Evolutionary conservation across 768 basidiomycete genomes (phyloP), one percentile per base, ranked within the genome.

Genomic region (Rubroboletus pulcherrimus): DNA sequence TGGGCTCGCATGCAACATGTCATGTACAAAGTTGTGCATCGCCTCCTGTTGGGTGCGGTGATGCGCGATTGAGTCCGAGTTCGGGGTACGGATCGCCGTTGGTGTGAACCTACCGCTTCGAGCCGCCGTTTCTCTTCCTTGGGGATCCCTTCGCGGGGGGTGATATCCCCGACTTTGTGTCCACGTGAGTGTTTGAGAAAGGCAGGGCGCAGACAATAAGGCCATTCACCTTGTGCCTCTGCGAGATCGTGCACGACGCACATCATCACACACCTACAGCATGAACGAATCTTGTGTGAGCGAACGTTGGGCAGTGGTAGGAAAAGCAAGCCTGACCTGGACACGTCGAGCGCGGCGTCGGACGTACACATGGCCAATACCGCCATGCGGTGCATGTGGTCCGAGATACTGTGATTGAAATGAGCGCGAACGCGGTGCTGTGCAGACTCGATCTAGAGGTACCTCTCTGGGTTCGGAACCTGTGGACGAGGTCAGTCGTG

Each of bases 371-470:
- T 87, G 5, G 93, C 87, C 41, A 98, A 79, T n/a, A 98, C 69
- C 2, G 93, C 88, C 96, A 99, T 98, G 45, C 96, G 79, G 69
- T 93, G 91, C 96, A 97, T 98, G 65, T 98, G 95, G 71, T 98
- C 96, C 8, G 93, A 86, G 59, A 98, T 95, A 60, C 90, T 93
- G 56, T 10, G 19, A 26, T 26, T 12, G 31, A 39, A 10, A 19
- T 59, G 44, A 58, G 44, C 11, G 14, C 3, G 34, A 53, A 4
- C 12, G 34, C 5, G 34, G 31, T 0, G 24, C 3, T 2, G 29
- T 4, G 8, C 0, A n/a, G 37, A 21, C 37, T 17, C 0, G 4
- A 9, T 31, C 1, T 8, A 11, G 24, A 49, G 41, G 39, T 55
- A 90, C 93, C 91, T 93, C 74, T 96, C 92, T 6, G 91, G 81